phyloP scores from a whole-genome alignment of 1,284 basidiomycete genomes.

The Leccinum holopus region DNA sequence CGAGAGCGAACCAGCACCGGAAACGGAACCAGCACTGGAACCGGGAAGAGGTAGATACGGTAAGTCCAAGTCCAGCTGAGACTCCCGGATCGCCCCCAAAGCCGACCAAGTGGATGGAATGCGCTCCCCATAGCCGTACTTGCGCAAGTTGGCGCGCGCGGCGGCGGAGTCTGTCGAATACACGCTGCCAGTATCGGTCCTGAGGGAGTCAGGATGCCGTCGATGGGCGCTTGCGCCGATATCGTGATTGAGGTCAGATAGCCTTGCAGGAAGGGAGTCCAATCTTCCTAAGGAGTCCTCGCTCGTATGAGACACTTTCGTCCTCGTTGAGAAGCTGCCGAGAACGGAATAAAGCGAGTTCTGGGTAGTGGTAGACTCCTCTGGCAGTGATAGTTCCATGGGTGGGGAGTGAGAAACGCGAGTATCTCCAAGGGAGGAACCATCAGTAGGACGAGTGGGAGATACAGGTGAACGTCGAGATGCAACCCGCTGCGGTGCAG shows the following conservation, averaged over 20 bases:
- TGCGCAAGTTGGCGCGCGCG: conserved; percentile 26
- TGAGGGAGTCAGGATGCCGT: conserved; percentile 8
- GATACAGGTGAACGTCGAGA: conserved; percentile 17
- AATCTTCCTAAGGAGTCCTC: not conserved
- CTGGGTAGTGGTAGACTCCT: not conserved
- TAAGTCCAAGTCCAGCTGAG: conserved; percentile 17
- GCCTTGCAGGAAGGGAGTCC: not conserved
- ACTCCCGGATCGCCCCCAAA: conserved; percentile 15
- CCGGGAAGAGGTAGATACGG: conserved; percentile 12
- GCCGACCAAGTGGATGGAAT: conserved; percentile 29
- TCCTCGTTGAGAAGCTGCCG: not conserved
- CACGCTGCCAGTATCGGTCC: conserved; percentile 22
- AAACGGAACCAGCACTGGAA: not conserved
- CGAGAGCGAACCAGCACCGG: conserved; percentile 7
- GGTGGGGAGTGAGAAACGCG: not conserved
- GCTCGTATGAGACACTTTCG: not conserved
- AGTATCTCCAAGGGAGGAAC: not conserved
- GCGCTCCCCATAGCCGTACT: conserved; percentile 25
- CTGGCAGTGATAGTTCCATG: not conserved
- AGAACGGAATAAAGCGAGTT: not conserved
- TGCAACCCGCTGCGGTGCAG: conserved; percentile 21
- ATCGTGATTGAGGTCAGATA: conserved; percentile 13
- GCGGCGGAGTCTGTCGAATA: conserved; percentile 31
- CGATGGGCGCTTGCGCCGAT: not conserved
- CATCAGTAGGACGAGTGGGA: not conserved